A percentile compares a stretch with the other conserved stretches of the same genome.
Conservation (phyloP, 1,284 basidiomycete species). For the Ganoderma lingzhi region DNA sequence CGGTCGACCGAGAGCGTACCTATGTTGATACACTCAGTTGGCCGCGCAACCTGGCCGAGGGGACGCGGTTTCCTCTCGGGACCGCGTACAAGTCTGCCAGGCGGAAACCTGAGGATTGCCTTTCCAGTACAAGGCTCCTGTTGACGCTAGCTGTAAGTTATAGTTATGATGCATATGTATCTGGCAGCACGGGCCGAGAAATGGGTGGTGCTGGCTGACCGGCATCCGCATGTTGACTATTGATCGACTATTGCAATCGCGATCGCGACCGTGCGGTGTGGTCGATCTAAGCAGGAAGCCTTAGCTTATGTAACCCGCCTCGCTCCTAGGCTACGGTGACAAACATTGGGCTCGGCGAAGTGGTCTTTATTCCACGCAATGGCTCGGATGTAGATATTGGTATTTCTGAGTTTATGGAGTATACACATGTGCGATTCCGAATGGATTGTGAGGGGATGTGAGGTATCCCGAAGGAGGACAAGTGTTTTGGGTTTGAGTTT, state of each 20-base stretch:
- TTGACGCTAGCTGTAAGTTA: no score
- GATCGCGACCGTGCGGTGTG: neutral
- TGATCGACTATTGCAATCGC: no score
- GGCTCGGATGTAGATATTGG: neutral
- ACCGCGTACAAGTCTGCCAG: neutral
- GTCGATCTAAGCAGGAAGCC: neutral
- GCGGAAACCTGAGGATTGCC: no score
- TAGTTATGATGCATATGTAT: no score
- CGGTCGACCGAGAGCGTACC: neutral
- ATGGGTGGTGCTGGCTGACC: no score
- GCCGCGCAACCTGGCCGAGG: neutral
- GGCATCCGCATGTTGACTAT: no score
- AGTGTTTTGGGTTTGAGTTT: neutral
- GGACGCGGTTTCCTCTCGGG: neutral
- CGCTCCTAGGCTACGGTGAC: neutral
- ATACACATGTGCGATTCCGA: neutral
- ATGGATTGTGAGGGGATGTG: neutral
- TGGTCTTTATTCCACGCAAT: neutral
- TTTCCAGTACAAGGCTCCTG: no score
- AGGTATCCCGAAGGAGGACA: neutral
- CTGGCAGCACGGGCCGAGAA: no score
- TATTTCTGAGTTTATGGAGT: neutral
- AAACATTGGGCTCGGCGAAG: neutral
- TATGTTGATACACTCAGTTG: neutral
- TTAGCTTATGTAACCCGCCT: neutral